Conservation (phyloP, 208 protist genomes). For the Phytomonas sp. region DNA sequence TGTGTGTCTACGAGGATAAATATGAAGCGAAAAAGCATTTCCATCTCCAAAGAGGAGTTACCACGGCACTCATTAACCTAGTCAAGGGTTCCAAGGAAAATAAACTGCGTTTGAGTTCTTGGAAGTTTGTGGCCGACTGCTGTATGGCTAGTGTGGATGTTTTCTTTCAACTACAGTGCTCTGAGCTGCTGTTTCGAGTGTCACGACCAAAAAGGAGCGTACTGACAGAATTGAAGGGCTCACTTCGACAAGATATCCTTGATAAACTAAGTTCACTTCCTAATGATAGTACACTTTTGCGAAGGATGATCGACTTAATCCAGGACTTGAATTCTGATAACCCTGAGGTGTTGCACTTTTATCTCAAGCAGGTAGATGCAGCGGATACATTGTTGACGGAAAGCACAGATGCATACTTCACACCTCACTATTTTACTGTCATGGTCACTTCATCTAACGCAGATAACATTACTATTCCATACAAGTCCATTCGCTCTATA, state of each 20-base stretch:
- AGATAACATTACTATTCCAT: constrained; percentile 84
- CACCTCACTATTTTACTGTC: constrained; percentile 69
- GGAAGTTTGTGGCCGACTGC: constrained; percentile 64
- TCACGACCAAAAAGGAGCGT: constrained; percentile 62
- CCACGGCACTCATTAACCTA: constrained; percentile 85
- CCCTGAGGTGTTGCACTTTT: constrained; percentile 53
- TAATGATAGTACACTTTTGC: constrained; percentile 63
- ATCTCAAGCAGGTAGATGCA: constrained; percentile 49
- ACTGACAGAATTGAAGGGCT: constrained; percentile 28
- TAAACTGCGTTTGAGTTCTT: constrained; percentile 67
- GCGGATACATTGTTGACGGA: constrained; percentile 57
- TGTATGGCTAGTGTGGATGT: constrained; percentile 67
- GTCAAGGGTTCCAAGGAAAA: constrained; percentile 86
- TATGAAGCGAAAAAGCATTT: constrained; percentile 21
- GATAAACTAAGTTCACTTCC: constrained; percentile 48
- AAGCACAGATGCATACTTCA: constrained; percentile 69
- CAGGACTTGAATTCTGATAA: constrained; percentile 54
- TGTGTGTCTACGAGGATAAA: constrained; percentile 35
- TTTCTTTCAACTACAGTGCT: constrained; percentile 89
- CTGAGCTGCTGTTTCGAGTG: constrained; percentile 85
- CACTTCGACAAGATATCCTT: constrained; percentile 23
- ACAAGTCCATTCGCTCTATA: constrained; percentile 71
- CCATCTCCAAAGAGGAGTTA: constrained; percentile 54
- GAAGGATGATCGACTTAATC: constrained; percentile 64
- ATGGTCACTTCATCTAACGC: constrained; percentile 70